A percentile compares a stretch with the other conserved stretches of the same genome.
phyloP scores from a whole-genome alignment of 345 rosid genomes.

The Eucalyptus decipiens region DNA sequence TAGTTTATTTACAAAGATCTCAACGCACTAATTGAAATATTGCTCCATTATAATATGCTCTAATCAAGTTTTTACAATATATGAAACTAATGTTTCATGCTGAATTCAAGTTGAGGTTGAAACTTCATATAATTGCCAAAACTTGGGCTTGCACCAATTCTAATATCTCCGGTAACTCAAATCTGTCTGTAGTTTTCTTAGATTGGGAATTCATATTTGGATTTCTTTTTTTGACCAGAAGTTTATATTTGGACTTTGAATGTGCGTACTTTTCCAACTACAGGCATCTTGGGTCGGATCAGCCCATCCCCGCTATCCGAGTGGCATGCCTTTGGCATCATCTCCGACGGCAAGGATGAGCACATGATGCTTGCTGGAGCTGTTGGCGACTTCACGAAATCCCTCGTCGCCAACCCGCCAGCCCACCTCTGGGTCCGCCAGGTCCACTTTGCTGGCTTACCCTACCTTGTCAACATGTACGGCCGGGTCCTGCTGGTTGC shows the following conservation, averaged over 20 bases:
- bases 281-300: constrained; percentile 73
- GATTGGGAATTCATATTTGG: background rate
- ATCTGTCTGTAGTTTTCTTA: background rate
- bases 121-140: background rate
- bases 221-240: background rate
- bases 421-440: constrained; percentile 72
- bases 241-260: background rate
- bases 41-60: background rate
- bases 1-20: too few relatives aligned
- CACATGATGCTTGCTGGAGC: constrained; percentile 95
- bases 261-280: background rate
- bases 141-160: background rate
- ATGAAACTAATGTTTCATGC: background rate
- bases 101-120: background rate
- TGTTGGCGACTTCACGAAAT: constrained; percentile 78
- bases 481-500: constrained; percentile 73
- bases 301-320: constrained; percentile 87
- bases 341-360: constrained; percentile 53
- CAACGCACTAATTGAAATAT: too few relatives aligned
- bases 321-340: constrained; percentile 91
- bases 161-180: background rate
- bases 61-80: background rate
- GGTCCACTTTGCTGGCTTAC: constrained; percentile 71
- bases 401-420: constrained; percentile 50
- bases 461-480: constrained; percentile 65